Evolutionary conservation across 768 basidiomycete genomes (phyloP), one percentile per base, ranked within the genome.

Genomic region (Lactarius hatsudake): DNA sequence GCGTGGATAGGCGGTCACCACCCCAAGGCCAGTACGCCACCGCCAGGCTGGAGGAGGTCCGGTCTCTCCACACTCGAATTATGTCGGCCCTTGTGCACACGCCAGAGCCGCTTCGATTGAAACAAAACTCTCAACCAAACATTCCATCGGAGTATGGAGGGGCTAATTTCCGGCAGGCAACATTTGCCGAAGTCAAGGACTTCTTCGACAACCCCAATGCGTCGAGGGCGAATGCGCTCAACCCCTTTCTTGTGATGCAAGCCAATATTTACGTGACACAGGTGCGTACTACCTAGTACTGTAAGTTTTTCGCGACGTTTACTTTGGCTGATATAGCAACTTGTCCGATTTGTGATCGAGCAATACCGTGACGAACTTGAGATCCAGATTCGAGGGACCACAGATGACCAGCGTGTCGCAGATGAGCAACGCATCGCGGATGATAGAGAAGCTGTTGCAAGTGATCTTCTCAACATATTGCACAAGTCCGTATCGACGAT

Each of bases 161-260:
- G 30, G 85, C 86, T 42, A 87, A 86, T 13, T 94, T 92, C 80
- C 81, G 87, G 38, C 89, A 92, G 76, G 87, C 88, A 10, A 93
- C 94, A 2, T 92, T 93, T 69, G 88, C 88, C 2, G 91, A 94
- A 77, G 89, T 96, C 69, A 91, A 90, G 74, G 90, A 93, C 75
- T 93, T 94, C 75, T 96, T 96, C 75, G 89, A 94, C 70, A 92
- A 96, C 72, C 94, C 94, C 15, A 90, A 93, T 69, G 92, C 92
- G 9, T 91, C 87, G 10, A 84, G 90, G 26, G 91, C 87, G 64
- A 91, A 91, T 73, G 93, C 94, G 0, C 82, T 92, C 62, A 94
- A 96, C 75, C 89, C 91, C 23, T 96, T 90, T 82, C 81, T 95
- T 38, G 93, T 96, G 38, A 91, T 94, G 85, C 94, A 95, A 76